Percentiles rank a stretch among this genome's conserved stretches.
Conservation (phyloP, 495 filamentous ascomycete species). For the Cairneyella variabilis region DNA sequence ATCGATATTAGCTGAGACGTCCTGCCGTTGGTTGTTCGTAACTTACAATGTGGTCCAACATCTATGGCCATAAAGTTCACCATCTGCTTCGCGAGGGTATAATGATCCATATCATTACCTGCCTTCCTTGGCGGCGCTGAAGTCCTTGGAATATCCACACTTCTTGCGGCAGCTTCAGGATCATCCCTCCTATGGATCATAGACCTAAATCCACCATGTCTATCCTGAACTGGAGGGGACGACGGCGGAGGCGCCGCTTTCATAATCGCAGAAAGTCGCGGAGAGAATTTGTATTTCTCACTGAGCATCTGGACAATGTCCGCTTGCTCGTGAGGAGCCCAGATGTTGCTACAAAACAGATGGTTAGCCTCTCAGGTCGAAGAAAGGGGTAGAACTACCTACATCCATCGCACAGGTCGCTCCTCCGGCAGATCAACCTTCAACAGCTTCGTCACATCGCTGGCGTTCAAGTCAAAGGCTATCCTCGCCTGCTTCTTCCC, state of each 20-base stretch:
- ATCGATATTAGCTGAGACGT: constrained; percentile 11
- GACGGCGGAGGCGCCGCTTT: constrained; percentile 3
- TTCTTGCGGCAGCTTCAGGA: constrained; percentile 6
- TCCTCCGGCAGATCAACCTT: constrained; percentile 19
- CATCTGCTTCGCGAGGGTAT: constrained; percentile 21
- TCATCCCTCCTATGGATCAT: constrained; percentile 8
- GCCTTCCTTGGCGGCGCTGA: not conserved
- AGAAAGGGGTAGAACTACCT: constrained; percentile 25
- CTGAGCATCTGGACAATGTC: constrained; percentile 48
- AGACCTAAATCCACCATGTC: not conserved
- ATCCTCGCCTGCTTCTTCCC: constrained; percentile 58
- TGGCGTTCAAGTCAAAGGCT: constrained; percentile 50
- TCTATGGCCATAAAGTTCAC: constrained; percentile 40
- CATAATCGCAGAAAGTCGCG: constrained; percentile 62
- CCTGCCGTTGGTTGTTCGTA: too few relatives aligned
- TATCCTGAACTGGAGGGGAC: not conserved
- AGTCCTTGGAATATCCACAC: constrained; percentile 7
- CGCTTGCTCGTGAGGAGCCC: constrained; percentile 60
- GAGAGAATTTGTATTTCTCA: constrained; percentile 62
- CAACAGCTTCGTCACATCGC: constrained; percentile 39
- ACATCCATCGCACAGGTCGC: constrained; percentile 64
- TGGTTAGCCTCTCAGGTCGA: not conserved
- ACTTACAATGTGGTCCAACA: constrained; percentile 27
- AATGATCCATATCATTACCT: constrained; percentile 16
- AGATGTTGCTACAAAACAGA: constrained; percentile 56